phyloP scores from a whole-genome alignment of 2,329 filamentous ascomycete species.

The Trematosphaeria pertusa region DNA sequence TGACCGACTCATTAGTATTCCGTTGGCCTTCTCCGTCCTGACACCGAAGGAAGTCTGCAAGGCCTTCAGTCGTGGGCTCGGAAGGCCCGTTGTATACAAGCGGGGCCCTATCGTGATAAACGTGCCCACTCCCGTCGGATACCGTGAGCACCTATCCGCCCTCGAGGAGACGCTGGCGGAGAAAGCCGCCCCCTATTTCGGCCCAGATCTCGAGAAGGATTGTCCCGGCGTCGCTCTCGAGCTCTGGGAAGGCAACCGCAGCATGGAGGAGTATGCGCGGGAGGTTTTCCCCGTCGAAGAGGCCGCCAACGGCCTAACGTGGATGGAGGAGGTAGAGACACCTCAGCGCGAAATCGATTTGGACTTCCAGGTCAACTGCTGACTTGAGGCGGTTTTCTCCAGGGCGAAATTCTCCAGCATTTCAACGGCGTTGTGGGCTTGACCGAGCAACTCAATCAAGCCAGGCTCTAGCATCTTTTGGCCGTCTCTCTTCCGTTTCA shows the following conservation, averaged over 20 bases:
- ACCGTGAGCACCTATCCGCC: constrained; percentile 82
- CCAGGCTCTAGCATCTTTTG: constrained; percentile 35
- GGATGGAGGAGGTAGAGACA: constrained; percentile 73
- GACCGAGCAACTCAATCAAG: constrained; percentile 43
- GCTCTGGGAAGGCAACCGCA: constrained; percentile 90
- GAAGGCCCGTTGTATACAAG: constrained; percentile 78
- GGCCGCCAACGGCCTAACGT: constrained; percentile 88
- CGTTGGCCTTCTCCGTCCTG: constrained; percentile 88
- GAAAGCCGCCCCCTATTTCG: constrained; percentile 67
- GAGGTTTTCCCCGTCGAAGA: constrained; percentile 96
- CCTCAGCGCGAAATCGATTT: constrained; percentile 44
- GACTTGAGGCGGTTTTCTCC: constrained; percentile 30
- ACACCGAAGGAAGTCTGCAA: constrained; percentile 83
- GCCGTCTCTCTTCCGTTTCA: constrained; percentile 20
- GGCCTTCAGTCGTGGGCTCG: constrained; percentile 79
- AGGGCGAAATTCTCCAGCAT: constrained; percentile 38
- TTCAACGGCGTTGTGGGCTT: constrained; percentile 37
- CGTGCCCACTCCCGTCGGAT: constrained; percentile 85
- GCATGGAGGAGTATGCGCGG: constrained; percentile 90
- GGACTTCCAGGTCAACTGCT: constrained; percentile 48
- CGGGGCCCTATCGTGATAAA: constrained; percentile 81
- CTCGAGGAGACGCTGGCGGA: constrained; percentile 67
- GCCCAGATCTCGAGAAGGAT: constrained; percentile 63
- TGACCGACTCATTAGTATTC: constrained; percentile 65
- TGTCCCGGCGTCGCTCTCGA: constrained; percentile 78